Conservation (phyloP, 2,329 filamentous ascomycete genomes). For the Ophiocordyceps robertsii region DNA sequence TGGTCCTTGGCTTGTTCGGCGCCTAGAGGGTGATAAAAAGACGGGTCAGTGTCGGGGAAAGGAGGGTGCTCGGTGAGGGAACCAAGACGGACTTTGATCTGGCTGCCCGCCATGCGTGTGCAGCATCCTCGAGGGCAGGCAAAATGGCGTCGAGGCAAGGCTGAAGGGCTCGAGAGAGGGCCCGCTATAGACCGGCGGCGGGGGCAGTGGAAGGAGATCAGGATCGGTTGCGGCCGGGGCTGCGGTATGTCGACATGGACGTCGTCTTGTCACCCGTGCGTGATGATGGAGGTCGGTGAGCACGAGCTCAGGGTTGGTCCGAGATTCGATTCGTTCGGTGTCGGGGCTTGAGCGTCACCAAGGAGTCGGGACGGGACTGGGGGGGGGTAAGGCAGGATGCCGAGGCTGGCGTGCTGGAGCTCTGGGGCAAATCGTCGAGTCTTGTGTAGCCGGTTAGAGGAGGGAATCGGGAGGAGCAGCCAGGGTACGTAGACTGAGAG, state of each 20-base stretch:
- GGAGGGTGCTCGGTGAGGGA: neutral
- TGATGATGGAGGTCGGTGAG: neutral
- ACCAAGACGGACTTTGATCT: slow-evolving; percentile 22
- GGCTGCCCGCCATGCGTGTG: slow-evolving; percentile 28
- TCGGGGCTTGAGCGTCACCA: no score
- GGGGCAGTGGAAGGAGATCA: slow-evolving; percentile 8
- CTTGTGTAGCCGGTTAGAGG: no score
- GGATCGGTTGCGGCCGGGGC: slow-evolving; percentile 1
- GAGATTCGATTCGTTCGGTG: no score
- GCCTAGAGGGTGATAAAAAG: slow-evolving; percentile 9
- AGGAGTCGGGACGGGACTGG: no score
- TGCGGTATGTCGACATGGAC: slow-evolving; percentile 1
- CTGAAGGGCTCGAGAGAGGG: neutral
- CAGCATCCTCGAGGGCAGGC: slow-evolving; percentile 25
- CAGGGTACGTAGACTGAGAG: no score
- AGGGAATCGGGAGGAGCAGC: no score
- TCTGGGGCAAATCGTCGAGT: no score
- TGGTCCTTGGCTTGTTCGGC: slow-evolving; percentile 18
- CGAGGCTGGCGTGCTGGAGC: no score
- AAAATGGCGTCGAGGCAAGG: slow-evolving; percentile 4
- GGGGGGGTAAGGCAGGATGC: no score
- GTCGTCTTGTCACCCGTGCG: slow-evolving; percentile 1
- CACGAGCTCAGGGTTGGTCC: neutral
- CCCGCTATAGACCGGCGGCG: neutral
- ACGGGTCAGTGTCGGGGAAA: slow-evolving; percentile 7